Conservation (phyloP, 2,329 filamentous ascomycete genomes). For the Zasmidium citrigriseum region DNA sequence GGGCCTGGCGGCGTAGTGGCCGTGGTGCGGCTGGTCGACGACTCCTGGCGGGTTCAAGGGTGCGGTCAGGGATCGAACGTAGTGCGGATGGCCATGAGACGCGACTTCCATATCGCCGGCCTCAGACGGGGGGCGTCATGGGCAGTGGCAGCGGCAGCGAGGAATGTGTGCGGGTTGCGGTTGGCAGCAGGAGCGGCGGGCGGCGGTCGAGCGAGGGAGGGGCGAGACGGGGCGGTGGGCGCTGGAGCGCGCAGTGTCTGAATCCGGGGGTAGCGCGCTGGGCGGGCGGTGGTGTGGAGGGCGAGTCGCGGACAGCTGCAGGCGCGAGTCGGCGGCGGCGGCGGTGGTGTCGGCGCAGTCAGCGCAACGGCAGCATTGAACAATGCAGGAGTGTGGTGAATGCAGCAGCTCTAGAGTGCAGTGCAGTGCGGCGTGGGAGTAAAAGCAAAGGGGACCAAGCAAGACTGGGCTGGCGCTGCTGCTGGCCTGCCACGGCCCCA, state of each 20-base stretch:
- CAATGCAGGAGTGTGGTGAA: neutral
- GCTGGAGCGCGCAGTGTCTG: neutral
- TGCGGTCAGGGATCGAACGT: conserved; percentile 32
- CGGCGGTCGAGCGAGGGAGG: neutral
- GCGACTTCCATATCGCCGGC: conserved; percentile 31
- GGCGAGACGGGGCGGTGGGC: neutral
- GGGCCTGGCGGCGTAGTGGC: conserved; percentile 6
- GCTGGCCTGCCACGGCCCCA: neutral
- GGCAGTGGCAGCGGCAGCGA: neutral
- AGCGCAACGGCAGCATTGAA: neutral
- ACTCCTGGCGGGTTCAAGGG: conserved; percentile 30
- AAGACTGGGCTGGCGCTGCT: neutral
- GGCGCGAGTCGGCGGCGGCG: neutral
- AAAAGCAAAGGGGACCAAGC: neutral
- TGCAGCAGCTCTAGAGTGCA: neutral
- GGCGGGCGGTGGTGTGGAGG: neutral
- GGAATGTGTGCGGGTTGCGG: neutral
- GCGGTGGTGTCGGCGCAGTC: neutral
- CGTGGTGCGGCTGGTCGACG: neutral
- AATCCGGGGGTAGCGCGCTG: neutral
- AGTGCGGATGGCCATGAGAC: conserved; percentile 28
- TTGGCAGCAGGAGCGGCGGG: no score
- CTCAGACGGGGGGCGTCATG: conserved; percentile 19
- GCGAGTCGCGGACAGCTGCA: neutral
- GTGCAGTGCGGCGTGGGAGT: neutral